Conservation (phyloP, 1,284 basidiomycete genomes). For the Rhizoctonia solani region DNA sequence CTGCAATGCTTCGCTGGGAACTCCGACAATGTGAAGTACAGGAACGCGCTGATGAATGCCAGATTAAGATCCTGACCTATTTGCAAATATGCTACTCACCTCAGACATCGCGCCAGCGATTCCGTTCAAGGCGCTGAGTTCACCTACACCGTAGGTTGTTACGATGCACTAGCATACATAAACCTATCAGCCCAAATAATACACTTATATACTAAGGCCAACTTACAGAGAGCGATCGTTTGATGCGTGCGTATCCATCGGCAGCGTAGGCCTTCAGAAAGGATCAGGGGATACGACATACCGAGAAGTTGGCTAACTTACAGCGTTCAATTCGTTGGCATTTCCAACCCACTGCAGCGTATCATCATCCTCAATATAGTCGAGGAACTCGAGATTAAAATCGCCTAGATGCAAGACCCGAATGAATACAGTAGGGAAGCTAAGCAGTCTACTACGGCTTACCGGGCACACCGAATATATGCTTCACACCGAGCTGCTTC, state of each 20-base stretch:
- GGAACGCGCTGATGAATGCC: constrained; percentile 85
- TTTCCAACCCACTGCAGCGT: constrained; percentile 88
- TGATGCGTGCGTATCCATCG: constrained; percentile 90
- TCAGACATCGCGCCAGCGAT: constrained; percentile 57
- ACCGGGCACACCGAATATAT: constrained; percentile 32
- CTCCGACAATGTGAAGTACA: constrained; percentile 88
- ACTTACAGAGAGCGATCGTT: constrained; percentile 47
- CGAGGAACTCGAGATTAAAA: constrained; percentile 81
- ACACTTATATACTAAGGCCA: not conserved
- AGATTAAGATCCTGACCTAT: not conserved
- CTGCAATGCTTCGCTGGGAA: constrained; percentile 75
- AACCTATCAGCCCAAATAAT: not conserved
- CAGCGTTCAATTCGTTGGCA: constrained; percentile 84
- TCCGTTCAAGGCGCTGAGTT: constrained; percentile 81
- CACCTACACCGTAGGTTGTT: constrained; percentile 87
- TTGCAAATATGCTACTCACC: not conserved
- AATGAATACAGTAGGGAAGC: constrained; percentile 53
- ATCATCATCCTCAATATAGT: constrained; percentile 82
- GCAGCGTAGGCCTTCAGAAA: constrained; percentile 75
- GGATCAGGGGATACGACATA: constrained; percentile 39
- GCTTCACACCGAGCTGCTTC: constrained; percentile 24
- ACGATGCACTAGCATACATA: constrained; percentile 34
- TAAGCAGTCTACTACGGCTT: not conserved
- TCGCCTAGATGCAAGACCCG: constrained; percentile 65
- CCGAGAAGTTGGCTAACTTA: constrained; percentile 39